Conservation (phyloP, 257 asterid species). For the Eustoma russellianum region DNA sequence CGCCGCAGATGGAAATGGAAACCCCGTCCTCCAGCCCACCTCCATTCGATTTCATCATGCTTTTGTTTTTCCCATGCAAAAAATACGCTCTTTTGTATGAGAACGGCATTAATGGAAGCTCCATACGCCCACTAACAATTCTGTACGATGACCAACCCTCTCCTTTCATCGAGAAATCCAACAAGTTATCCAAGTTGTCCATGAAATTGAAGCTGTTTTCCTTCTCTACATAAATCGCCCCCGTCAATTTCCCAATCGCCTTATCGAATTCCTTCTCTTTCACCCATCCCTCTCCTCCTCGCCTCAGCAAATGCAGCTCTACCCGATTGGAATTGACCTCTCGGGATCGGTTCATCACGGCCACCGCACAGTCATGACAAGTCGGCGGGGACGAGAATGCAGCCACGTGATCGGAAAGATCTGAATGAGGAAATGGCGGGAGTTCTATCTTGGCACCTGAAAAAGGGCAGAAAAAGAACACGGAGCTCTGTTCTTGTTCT, state of each 20-base stretch:
- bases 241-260: background rate
- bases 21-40: slow-evolving; percentile 10
- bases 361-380: slow-evolving; percentile 11
- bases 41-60: background rate
- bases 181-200: background rate
- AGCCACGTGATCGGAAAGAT: slow-evolving; percentile 10
- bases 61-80: background rate
- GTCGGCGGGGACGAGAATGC: slow-evolving; percentile 19
- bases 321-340: background rate
- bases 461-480: slow-evolving; percentile 33
- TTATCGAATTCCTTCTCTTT: background rate
- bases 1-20: slow-evolving; percentile 11
- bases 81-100: background rate
- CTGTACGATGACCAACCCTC: background rate
- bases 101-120: background rate
- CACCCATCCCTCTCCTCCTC: slow-evolving; percentile 10
- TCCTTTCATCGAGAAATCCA: slow-evolving; percentile 7
- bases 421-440: slow-evolving; percentile 13
- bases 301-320: slow-evolving; percentile 8
- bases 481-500: slow-evolving; percentile 1
- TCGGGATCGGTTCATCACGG: background rate
- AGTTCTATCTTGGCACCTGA: slow-evolving; percentile 19
- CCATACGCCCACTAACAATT: background rate
- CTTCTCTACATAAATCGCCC: background rate
- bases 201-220: slow-evolving; percentile 8